phyloP scores from a whole-genome alignment of 768 basidiomycete species.

The Leccinum incarnatum region DNA sequence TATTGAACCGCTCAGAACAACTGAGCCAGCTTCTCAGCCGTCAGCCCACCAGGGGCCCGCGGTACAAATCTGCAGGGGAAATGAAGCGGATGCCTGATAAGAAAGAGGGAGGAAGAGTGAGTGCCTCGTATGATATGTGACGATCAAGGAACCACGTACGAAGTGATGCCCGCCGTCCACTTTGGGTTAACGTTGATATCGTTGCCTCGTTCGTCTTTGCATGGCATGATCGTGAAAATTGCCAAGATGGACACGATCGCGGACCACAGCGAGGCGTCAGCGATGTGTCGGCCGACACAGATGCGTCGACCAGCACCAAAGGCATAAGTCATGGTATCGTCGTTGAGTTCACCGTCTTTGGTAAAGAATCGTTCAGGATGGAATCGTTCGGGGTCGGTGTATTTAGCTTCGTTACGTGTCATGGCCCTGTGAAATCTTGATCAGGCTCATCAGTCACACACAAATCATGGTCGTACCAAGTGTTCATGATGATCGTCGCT shows the following conservation, averaged over 20 bases:
- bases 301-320: slow-evolving; percentile 40
- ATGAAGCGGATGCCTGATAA: slow-evolving; percentile 20
- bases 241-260: slow-evolving; percentile 35
- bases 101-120: background rate
- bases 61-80: slow-evolving; percentile 29
- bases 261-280: slow-evolving; percentile 39
- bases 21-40: slow-evolving; percentile 15
- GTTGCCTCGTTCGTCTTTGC: slow-evolving; percentile 24
- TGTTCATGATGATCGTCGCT: slow-evolving; percentile 31
- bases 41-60: slow-evolving; percentile 18
- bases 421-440: slow-evolving; percentile 23
- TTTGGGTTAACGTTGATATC: slow-evolving; percentile 20
- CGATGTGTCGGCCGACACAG: slow-evolving; percentile 43
- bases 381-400: slow-evolving; percentile 34
- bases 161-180: slow-evolving; percentile 27
- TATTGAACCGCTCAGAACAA: slow-evolving; percentile 15
- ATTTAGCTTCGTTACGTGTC: slow-evolving; percentile 35
- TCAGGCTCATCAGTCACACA: background rate
- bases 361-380: slow-evolving; percentile 36
- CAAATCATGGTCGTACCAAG: slow-evolving; percentile 12
- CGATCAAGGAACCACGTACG: slow-evolving; percentile 16
- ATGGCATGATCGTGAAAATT: slow-evolving; percentile 33
- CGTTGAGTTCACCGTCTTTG: slow-evolving; percentile 20
- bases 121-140: background rate
- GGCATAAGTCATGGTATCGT: slow-evolving; percentile 29